These are phyloP conservation scores for Suillus spraguei DNA, from an alignment of 768 basidiomycete species.

Conservation along the genomic window DNA sequence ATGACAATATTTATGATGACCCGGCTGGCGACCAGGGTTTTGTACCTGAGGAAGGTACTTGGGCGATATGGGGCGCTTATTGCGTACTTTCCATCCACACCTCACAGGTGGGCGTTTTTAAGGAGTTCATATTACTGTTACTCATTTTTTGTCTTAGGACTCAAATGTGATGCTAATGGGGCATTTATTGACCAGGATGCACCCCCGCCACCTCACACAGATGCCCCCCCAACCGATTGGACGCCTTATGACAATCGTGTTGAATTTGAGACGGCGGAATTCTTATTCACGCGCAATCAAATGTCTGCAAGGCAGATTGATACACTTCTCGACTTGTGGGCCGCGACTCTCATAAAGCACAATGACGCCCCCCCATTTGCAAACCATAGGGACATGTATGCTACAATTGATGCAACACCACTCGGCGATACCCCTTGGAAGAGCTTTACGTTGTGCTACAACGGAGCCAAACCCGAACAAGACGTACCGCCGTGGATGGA, in stretches of 20 bases:
- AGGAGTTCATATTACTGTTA: not conserved
- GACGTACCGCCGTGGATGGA: constrained; percentile 28
- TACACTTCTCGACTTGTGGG: constrained; percentile 25
- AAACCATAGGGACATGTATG: constrained; percentile 22
- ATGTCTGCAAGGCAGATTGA: constrained; percentile 23
- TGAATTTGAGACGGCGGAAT: constrained; percentile 25
- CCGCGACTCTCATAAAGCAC: constrained; percentile 4
- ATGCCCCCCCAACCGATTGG: constrained; percentile 19
- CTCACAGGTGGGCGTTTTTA: not conserved
- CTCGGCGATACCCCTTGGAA: constrained; percentile 33
- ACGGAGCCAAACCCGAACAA: constrained; percentile 14
- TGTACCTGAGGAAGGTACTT: constrained; percentile 6
- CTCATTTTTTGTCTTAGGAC: not conserved
- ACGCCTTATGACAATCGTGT: constrained; percentile 16
- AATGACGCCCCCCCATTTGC: constrained; percentile 21
- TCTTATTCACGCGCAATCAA: too few relatives aligned
- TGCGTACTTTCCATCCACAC: not conserved
- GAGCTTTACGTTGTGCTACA: constrained; percentile 21
- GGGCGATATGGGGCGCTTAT: not conserved
- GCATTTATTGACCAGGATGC: not conserved
- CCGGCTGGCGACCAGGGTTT: not conserved
- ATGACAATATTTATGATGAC: not conserved
- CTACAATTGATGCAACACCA: constrained; percentile 27
- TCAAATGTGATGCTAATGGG: not conserved
- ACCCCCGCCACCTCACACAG: not conserved